Base-by-base conservation (phyloP, 352 stramenopile genomes). In the Phytophthora syringae region DNA sequence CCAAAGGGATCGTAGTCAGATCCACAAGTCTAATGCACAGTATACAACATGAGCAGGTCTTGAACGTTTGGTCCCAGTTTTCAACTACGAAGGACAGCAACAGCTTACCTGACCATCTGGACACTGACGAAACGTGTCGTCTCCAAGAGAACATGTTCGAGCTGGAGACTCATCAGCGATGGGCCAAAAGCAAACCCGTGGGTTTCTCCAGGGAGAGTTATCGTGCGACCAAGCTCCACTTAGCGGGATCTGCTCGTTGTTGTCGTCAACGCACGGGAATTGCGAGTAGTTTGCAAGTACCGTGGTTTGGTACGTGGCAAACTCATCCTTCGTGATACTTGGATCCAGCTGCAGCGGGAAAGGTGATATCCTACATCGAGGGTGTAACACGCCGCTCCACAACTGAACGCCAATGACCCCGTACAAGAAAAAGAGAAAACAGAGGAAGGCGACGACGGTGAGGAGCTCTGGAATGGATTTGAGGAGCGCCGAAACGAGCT, bases 171-270 rank as follows among this genome's bases (percentile, higher is more conserved):
- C 89, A 2, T 82, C 53, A 50, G 96, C 89, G 44, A 97, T 64
- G 4, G 91, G 91, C 93, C 93, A 98, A 64, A 94, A 96, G 59
- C 92, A 98, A 37, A 92, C 39, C 30, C 84, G 77, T 32, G 84
- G 71, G 0, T 15, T 86, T 47, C 42, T 76, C 83, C 80, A 92
- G 15, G 76, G 69, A 9, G 77, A 86, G 1, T 70, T 72, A 43
- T 84, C 74, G 18, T 88, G 80, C 1, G 74, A 84, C 79, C 77
- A 88, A 1, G 37, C 62, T 15, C 55, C 64, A 21, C 66, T 45
- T 3, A 88, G 32, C 12, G 78, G 72, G 30, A 89, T 85, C 13
- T 51, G 66, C 0, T 50, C 24, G 9, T 73, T 77, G 34, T 44
- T 40, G 7, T 75, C 52, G 44, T 85, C 69, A 12, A 67, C 51